A percentile compares a stretch with the other conserved stretches of the same genome.
Evolutionary conservation across 2,329 filamentous ascomycete genomes (phyloP).

Genomic region (Neopestalotiopsis sp.): DNA sequence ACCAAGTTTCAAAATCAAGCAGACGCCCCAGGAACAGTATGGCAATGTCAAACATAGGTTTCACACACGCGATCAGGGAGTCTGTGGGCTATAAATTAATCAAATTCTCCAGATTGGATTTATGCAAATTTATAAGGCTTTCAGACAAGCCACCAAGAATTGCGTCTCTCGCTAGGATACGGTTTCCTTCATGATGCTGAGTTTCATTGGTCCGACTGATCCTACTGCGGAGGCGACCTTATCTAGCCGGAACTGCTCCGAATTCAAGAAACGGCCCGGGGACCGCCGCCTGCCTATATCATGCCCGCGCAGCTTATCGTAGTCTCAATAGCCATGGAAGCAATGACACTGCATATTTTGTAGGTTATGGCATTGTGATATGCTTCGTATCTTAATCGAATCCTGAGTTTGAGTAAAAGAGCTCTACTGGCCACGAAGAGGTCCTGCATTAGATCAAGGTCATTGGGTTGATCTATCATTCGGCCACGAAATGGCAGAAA

Average conservation of each 20-base stretch:
- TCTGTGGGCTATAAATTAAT: too few relatives aligned
- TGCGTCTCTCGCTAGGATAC: not conserved
- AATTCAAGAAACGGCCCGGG: not conserved
- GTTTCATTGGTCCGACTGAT: not conserved
- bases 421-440: too few relatives aligned
- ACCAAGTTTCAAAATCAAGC: not conserved
- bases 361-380: not conserved
- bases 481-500: not conserved
- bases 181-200: not conserved
- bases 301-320: not conserved
- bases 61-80: too few relatives aligned
- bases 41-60: not conserved
- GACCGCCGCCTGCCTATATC: not conserved
- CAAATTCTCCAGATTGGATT: not conserved
- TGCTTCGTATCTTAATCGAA: not conserved
- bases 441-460: too few relatives aligned
- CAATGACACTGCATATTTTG: too few relatives aligned
- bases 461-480: not conserved
- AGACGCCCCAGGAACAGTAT: not conserved
- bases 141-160: not conserved
- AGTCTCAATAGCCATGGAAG: too few relatives aligned
- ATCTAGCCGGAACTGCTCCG: slow-evolving; percentile 15
- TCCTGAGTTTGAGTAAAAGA: too few relatives aligned
- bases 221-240: slow-evolving; percentile 1
- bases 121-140: not conserved